These are phyloP conservation scores for Monascus ruber DNA, from an alignment of 2,329 filamentous ascomycete genomes.

Conservation along the genomic window DNA sequence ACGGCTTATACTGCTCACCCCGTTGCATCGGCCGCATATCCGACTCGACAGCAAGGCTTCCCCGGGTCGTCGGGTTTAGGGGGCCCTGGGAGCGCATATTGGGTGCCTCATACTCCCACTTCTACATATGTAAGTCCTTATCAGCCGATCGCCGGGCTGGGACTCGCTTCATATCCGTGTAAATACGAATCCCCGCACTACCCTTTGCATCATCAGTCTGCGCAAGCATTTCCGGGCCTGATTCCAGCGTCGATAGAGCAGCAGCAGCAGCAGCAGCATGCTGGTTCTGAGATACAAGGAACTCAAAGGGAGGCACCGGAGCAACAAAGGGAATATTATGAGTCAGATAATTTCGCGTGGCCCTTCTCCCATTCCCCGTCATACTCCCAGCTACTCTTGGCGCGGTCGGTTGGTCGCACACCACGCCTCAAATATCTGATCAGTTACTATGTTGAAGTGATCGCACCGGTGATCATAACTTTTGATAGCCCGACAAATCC, in stretches of 20 bases:
- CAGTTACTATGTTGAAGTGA: conserved; percentile 86
- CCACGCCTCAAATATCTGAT: conserved; percentile 78
- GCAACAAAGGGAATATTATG: background rate
- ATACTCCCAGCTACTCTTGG: conserved; percentile 25
- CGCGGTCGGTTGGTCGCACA: conserved; percentile 48
- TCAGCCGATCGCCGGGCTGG: background rate
- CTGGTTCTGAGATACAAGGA: background rate
- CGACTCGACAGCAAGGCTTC: too few relatives aligned
- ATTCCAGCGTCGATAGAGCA: background rate
- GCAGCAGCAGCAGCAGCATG: background rate
- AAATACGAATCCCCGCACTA: background rate
- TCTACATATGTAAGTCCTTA: background rate
- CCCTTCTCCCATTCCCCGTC: conserved; percentile 17
- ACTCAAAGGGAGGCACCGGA: background rate
- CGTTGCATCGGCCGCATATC: background rate
- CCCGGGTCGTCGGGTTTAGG: background rate
- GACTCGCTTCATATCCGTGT: background rate
- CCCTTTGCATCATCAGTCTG: background rate
- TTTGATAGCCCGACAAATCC: conserved; percentile 81
- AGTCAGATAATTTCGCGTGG: conserved; percentile 6
- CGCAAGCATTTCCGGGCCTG: background rate
- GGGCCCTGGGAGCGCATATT: background rate
- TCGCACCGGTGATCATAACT: conserved; percentile 83
- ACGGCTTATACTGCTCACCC: background rate
- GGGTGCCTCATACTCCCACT: background rate